Evolutionary conservation across 2,329 filamentous ascomycete genomes (phyloP).

Genomic region (Penicillium sclerotigenum): DNA sequence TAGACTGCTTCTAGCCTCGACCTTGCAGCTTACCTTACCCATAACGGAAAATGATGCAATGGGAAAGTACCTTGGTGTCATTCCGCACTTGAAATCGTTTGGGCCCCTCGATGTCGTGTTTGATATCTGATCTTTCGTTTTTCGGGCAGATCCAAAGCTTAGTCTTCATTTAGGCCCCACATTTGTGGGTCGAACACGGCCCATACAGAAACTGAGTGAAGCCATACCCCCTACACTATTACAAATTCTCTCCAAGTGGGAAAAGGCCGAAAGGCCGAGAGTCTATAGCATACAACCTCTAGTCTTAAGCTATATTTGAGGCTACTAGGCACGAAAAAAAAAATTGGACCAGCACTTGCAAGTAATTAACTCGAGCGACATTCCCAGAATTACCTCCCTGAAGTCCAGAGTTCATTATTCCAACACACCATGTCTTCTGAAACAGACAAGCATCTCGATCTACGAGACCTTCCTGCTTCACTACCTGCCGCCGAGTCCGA

Average conservation of each 20-base stretch:
- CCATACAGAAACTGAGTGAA: background rate
- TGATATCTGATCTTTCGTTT: background rate
- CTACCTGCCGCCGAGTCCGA: background rate
- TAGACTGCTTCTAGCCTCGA: background rate
- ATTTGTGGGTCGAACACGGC: background rate
- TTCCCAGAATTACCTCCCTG: background rate
- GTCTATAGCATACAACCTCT: background rate
- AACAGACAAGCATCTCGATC: background rate
- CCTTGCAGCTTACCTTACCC: background rate
- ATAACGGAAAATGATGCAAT: background rate
- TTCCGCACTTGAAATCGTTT: background rate
- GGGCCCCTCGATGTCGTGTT: background rate
- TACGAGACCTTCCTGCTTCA: background rate
- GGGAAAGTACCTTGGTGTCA: background rate
- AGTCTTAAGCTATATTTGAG: background rate
- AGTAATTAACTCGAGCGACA: background rate
- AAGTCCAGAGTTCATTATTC: background rate
- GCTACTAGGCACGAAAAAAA: background rate
- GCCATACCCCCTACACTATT: background rate
- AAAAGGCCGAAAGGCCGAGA: background rate
- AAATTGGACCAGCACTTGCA: background rate
- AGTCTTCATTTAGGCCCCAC: background rate
- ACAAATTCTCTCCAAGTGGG: background rate
- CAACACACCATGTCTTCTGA: background rate
- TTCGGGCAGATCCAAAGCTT: background rate